Evolutionary conservation across 805 yeast genomes (phyloP).

Genomic region (Pichia phayaonensis): DNA sequence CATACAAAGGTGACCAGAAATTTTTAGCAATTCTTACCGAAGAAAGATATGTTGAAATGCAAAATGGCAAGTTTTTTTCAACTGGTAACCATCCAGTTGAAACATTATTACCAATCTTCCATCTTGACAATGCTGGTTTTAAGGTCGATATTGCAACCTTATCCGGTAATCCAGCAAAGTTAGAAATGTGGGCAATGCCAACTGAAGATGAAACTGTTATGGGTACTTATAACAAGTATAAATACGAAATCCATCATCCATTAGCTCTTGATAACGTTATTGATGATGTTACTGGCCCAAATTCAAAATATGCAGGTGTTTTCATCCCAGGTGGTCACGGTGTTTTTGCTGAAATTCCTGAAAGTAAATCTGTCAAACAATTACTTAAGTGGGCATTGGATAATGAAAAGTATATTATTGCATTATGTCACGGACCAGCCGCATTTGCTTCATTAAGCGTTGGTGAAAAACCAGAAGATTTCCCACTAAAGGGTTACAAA

Average conservation of each 20-base stretch:
- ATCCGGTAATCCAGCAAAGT: slow-evolving; percentile 8
- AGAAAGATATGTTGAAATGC: slow-evolving; percentile 7
- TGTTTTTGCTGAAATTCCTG: slow-evolving; percentile 6
- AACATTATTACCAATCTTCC: slow-evolving; percentile 8
- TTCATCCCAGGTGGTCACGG: slow-evolving; percentile 11
- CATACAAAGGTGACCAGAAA: slow-evolving; percentile 5
- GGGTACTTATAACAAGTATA: slow-evolving; percentile 2
- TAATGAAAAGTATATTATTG: slow-evolving; percentile 6
- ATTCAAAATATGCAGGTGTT: slow-evolving; percentile 9
- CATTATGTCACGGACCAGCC: slow-evolving; percentile 10
- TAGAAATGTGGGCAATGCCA: slow-evolving; percentile 12
- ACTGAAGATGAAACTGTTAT: slow-evolving; percentile 7
- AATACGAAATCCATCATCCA: neutral
- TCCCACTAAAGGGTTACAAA: slow-evolving; percentile 5
- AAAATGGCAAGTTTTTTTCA: slow-evolving; percentile 8
- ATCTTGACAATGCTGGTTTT: slow-evolving; percentile 8
- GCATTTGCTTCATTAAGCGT: slow-evolving; percentile 5
- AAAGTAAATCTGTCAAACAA: slow-evolving; percentile 2
- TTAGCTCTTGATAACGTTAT: slow-evolving; percentile 1
- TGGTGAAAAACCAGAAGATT: slow-evolving; percentile 3
- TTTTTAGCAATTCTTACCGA: slow-evolving; percentile 5
- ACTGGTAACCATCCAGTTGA: slow-evolving; percentile 12
- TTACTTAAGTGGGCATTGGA: slow-evolving; percentile 8
- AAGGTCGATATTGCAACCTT: slow-evolving; percentile 9
- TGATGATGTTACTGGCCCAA: neutral